These are phyloP conservation scores for Paecilomyces fulvus DNA, from an alignment of 2,329 filamentous ascomycete species.

Conservation along the genomic window DNA sequence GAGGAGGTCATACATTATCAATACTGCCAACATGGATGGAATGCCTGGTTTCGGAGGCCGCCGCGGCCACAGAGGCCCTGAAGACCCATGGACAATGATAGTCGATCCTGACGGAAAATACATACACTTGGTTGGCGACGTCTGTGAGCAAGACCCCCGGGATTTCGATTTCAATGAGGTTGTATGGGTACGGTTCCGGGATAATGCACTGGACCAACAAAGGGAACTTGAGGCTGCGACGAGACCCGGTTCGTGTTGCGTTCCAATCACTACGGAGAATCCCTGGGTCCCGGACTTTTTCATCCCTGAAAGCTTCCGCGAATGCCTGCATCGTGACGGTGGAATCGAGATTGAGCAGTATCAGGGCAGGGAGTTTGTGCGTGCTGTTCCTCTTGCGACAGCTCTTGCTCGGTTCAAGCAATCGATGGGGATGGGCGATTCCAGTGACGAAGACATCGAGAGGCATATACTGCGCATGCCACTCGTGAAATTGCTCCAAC, in stretches of 20 bases:
- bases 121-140: not conserved
- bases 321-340: not conserved
- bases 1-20: too few relatives aligned
- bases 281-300: not conserved
- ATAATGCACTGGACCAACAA: not conserved
- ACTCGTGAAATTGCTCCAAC: not conserved
- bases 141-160: not conserved
- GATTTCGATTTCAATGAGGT: not conserved
- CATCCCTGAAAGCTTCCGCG: not conserved
- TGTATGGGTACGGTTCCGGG: not conserved
- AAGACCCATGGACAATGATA: not conserved
- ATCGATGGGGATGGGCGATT: not conserved
- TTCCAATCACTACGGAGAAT: too few relatives aligned
- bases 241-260: too few relatives aligned
- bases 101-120: not conserved
- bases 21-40: too few relatives aligned
- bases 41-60: too few relatives aligned
- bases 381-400: not conserved
- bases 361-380: not conserved
- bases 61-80: not conserved
- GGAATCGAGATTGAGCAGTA: not conserved
- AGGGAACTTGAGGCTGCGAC: not conserved
- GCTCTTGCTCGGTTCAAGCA: not conserved
- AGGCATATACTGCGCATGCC: not conserved
- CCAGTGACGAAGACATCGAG: not conserved